Evolutionary conservation across 1,284 basidiomycete genomes (phyloP).

Genomic region (Agaricales sp.): DNA sequence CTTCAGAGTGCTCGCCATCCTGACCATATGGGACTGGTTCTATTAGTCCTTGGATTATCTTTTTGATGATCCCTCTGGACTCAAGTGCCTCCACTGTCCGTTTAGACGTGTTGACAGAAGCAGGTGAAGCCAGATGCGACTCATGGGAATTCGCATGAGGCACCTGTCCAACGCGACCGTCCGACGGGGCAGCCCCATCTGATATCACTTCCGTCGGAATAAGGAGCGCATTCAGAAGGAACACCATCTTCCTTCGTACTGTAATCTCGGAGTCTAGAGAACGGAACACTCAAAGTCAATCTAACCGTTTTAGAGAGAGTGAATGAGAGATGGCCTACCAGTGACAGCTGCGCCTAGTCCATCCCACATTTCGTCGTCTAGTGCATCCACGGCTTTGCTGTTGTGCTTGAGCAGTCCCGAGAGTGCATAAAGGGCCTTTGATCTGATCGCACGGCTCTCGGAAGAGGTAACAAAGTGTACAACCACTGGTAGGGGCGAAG

Average conservation of each 20-base stretch:
- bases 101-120: conserved; percentile 37
- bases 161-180: conserved; percentile 20
- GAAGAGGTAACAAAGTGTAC: conserved; percentile 53
- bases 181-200: neutral
- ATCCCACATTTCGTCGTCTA: conserved; percentile 53
- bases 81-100: conserved; percentile 39
- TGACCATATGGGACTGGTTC: conserved; percentile 51
- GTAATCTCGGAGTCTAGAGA: conserved; percentile 69
- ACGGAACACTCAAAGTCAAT: conserved; percentile 8
- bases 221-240: conserved; percentile 75
- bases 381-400: conserved; percentile 50
- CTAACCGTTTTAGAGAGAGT: conserved; percentile 9
- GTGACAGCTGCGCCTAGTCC: conserved; percentile 51
- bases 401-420: conserved; percentile 84
- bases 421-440: conserved; percentile 83
- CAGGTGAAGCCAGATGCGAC: conserved; percentile 40
- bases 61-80: conserved; percentile 30
- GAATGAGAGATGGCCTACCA: conserved; percentile 38
- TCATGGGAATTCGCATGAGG: conserved; percentile 63
- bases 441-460: conserved; percentile 38
- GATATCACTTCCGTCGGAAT: conserved; percentile 34
- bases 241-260: conserved; percentile 78
- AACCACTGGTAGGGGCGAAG: conserved; percentile 60
- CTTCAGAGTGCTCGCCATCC: conserved; percentile 53
- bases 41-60: conserved; percentile 33